These are phyloP conservation scores for Fusarium piperis DNA, from an alignment of 2,329 filamentous ascomycete genomes.

Conservation along the genomic window DNA sequence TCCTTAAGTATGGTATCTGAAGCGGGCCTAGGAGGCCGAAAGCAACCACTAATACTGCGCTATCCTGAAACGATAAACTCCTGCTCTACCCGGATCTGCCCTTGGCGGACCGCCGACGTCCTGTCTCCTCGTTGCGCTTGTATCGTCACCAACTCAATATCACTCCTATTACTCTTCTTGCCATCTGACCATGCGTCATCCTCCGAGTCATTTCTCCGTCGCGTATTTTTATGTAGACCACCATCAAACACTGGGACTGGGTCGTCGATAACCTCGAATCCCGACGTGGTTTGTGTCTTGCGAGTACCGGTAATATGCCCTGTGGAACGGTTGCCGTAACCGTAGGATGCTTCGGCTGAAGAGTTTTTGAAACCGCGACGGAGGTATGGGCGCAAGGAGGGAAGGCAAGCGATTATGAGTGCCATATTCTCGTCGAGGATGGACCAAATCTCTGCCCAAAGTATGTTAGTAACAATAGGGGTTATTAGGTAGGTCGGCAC, in stretches of 20 bases:
- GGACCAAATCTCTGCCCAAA: background rate
- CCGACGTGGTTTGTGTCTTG: background rate
- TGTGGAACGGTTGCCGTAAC: background rate
- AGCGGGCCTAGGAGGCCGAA: background rate
- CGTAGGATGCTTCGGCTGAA: background rate
- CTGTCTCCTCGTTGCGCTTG: background rate
- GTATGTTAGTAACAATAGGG: background rate
- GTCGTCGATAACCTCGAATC: background rate
- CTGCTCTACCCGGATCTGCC: background rate
- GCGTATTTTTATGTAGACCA: background rate
- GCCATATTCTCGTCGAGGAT: background rate
- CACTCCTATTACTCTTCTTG: background rate
- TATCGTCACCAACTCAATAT: background rate
- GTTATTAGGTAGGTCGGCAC: background rate
- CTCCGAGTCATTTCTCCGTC: background rate
- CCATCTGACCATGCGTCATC: background rate
- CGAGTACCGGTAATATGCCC: background rate
- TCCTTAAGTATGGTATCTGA: background rate
- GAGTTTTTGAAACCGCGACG: background rate
- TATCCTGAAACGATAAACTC: background rate
- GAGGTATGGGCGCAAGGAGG: background rate
- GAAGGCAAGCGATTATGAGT: background rate
- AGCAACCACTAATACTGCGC: background rate
- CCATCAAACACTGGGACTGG: background rate
- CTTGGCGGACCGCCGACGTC: background rate